Conservation (phyloP, 805 yeast species). For the Myxozyma udenii region DNA sequence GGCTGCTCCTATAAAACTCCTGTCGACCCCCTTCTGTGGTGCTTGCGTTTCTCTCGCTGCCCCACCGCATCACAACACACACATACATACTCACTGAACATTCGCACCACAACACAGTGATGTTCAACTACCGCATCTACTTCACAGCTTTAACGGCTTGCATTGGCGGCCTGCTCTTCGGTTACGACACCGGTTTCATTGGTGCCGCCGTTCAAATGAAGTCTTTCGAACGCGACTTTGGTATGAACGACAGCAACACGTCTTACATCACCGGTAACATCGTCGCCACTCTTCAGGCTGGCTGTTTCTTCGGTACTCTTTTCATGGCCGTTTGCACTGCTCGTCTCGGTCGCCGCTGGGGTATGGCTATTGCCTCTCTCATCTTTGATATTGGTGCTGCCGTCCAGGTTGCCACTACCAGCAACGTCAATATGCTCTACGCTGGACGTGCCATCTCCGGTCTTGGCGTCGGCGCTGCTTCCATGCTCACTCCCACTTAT, state of each 20-base stretch:
- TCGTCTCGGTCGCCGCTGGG: constrained; percentile 48
- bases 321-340: constrained; percentile 41
- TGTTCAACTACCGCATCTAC: constrained; percentile 46
- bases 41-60: too few relatives aligned
- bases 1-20: too few relatives aligned
- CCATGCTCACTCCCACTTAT: constrained; percentile 63
- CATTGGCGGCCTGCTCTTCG: constrained; percentile 51
- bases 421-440: constrained; percentile 34
- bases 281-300: constrained; percentile 28
- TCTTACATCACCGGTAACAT: constrained; percentile 19
- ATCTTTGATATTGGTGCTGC: constrained; percentile 36
- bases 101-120: neutral
- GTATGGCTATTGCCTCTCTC: constrained; percentile 50
- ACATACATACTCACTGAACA: too few relatives aligned
- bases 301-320: constrained; percentile 44
- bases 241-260: constrained; percentile 40
- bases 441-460: constrained; percentile 64
- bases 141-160: constrained; percentile 47
- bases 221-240: constrained; percentile 48
- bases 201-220: constrained; percentile 52
- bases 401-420: constrained; percentile 31
- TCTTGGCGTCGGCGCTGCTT: constrained; percentile 68
- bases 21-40: too few relatives aligned
- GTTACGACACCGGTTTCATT: constrained; percentile 56
- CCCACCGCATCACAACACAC: too few relatives aligned